Evolutionary conservation across 495 filamentous ascomycete species (phyloP).

Genomic region (Penicillium flavigenum): DNA sequence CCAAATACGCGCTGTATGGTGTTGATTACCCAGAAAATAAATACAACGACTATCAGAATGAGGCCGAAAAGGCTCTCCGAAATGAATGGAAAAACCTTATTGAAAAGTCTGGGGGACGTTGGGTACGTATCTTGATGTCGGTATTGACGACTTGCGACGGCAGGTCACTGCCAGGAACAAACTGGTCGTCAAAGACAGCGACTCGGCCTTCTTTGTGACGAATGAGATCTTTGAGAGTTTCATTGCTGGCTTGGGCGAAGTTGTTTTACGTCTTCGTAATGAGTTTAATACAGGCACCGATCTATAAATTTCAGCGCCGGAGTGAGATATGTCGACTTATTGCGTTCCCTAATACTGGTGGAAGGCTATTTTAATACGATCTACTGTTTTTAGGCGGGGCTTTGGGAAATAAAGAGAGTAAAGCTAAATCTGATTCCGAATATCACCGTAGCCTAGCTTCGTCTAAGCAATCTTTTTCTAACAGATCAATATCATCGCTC

Average conservation of each 20-base stretch:
- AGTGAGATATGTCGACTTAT: no score
- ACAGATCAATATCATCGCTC: no score
- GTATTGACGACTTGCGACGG: conserved; percentile 29
- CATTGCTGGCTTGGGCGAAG: conserved; percentile 40
- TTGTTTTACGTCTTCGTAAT: conserved; percentile 23
- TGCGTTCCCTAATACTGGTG: no score
- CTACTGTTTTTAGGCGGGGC: no score
- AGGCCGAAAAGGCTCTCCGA: conserved; percentile 28
- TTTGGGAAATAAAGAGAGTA: no score
- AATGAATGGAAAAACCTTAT: conserved; percentile 29
- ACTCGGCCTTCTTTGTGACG: conserved; percentile 40
- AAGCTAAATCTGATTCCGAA: no score
- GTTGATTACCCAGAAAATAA: conserved; percentile 34
- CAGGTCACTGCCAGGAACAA: conserved; percentile 31
- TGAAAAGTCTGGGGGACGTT: conserved; percentile 30
- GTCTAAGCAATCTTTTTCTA: no score
- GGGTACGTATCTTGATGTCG: conserved; percentile 33
- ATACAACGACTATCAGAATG: conserved; percentile 32
- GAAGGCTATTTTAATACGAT: no score
- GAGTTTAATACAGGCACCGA: no score
- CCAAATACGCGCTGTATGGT: conserved; percentile 34
- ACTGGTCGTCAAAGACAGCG: conserved; percentile 29
- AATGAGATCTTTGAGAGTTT: conserved; percentile 33
- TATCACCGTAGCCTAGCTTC: no score
- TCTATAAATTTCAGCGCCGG: no score